A percentile compares a stretch with the other conserved stretches of the same genome.
Conservation (phyloP, 1,284 basidiomycete genomes). For the Ganoderma lucidum region DNA sequence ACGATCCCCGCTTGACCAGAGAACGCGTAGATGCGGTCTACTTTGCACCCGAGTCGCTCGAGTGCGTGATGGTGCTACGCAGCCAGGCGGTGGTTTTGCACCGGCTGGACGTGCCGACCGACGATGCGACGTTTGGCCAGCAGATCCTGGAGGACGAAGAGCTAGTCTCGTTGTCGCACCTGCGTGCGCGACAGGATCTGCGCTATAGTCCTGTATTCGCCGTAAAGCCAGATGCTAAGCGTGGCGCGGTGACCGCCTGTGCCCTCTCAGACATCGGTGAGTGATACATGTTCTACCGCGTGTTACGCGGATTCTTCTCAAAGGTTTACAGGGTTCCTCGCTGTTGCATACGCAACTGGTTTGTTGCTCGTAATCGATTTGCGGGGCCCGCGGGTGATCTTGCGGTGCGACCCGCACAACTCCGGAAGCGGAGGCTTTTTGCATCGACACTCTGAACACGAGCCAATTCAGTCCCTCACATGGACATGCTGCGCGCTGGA, state of each 20-base stretch:
- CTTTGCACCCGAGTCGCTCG: conserved; percentile 71
- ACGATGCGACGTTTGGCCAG: conserved; percentile 28
- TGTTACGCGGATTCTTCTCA: conserved; percentile 11
- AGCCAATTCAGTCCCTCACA: conserved; percentile 58
- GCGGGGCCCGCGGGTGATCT: conserved; percentile 72
- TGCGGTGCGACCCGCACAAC: conserved; percentile 48
- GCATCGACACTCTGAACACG: conserved; percentile 37
- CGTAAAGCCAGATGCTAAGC: conserved; percentile 52
- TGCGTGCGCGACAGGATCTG: conserved; percentile 46
- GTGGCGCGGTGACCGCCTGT: conserved; percentile 58
- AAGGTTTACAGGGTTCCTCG: conserved; percentile 70
- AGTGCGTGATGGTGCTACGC: conserved; percentile 67
- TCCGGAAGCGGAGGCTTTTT: conserved; percentile 42
- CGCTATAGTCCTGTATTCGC: conserved; percentile 71
- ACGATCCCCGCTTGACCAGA: conserved; percentile 24
- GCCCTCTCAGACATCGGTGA: conserved; percentile 77
- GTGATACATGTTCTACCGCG: conserved; percentile 31
- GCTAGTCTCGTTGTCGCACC: conserved; percentile 56
- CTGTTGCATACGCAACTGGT: conserved; percentile 69
- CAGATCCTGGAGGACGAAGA: conserved; percentile 50
- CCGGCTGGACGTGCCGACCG: conserved; percentile 51
- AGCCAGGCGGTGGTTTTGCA: conserved; percentile 77
- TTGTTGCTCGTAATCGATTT: conserved; percentile 74
- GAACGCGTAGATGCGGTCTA: conserved; percentile 60
- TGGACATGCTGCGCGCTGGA: conserved; percentile 64